phyloP scores from a whole-genome alignment of 495 filamentous ascomycete genomes.

The Talaromyces thailandensis region DNA sequence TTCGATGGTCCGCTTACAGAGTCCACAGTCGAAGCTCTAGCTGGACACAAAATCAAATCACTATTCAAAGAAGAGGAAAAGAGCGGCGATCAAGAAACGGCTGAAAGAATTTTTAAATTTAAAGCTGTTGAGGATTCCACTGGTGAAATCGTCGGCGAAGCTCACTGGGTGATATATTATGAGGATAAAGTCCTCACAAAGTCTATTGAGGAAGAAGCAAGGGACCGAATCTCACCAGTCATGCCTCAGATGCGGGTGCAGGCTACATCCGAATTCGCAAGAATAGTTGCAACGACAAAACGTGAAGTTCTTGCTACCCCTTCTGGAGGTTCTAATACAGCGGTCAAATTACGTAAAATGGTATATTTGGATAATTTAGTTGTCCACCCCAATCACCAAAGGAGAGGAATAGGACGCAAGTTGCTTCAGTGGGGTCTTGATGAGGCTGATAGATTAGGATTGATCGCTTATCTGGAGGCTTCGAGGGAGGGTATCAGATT shows the following conservation, averaged over 20 bases:
- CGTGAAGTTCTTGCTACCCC: background rate
- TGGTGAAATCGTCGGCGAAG: slow-evolving; percentile 15
- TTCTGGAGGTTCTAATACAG: background rate
- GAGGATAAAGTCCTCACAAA: slow-evolving; percentile 8
- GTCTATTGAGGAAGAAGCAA: slow-evolving; percentile 7
- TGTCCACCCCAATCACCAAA: slow-evolving; percentile 34
- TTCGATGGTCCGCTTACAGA: background rate
- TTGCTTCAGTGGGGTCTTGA: slow-evolving; percentile 40
- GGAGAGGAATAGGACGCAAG: slow-evolving; percentile 38
- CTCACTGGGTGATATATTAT: slow-evolving; percentile 15
- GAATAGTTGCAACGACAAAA: background rate
- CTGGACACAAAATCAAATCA: background rate
- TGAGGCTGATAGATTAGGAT: slow-evolving; percentile 37
- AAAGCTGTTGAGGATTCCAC: slow-evolving; percentile 10
- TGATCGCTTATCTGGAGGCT: slow-evolving; percentile 44
- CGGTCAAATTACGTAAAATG: background rate
- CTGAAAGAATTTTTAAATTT: slow-evolving; percentile 1
- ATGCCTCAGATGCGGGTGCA: slow-evolving; percentile 6
- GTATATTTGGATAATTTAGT: slow-evolving; percentile 34
- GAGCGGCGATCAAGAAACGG: background rate
- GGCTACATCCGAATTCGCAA: slow-evolving; percentile 17
- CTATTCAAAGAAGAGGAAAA: background rate
- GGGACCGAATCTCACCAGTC: background rate
- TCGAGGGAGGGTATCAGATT: slow-evolving; percentile 40
- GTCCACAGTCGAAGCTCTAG: background rate